Conservation (phyloP, 2,329 filamentous ascomycete species). For the Simplicillium sp. region DNA sequence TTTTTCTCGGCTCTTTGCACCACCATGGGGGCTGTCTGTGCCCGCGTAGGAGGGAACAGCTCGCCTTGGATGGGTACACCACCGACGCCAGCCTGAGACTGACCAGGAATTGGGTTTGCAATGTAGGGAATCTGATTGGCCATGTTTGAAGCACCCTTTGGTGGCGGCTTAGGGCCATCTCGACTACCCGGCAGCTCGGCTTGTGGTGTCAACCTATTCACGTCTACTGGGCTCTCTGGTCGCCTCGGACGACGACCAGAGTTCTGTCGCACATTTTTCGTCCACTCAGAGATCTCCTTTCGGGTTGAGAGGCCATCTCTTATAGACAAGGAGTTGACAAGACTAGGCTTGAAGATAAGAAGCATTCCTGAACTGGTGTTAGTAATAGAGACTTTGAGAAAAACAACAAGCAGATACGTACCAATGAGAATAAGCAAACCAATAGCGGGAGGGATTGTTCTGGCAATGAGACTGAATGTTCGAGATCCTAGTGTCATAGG, state of each 20-base stretch:
- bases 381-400: too few species aligned
- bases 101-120: slow-evolving; percentile 24
- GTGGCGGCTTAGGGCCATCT: background rate
- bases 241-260: too few species aligned
- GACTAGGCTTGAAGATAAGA: background rate
- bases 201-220: too few species aligned
- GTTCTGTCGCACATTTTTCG: too few species aligned
- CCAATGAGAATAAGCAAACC: slow-evolving; percentile 40
- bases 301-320: too few species aligned
- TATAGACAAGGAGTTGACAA: background rate
- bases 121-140: slow-evolving; percentile 24
- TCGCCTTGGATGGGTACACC: slow-evolving; percentile 29
- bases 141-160: background rate
- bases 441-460: slow-evolving; percentile 39
- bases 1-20: slow-evolving; percentile 15
- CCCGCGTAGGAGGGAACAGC: slow-evolving; percentile 30
- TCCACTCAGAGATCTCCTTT: too few species aligned
- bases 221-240: too few species aligned
- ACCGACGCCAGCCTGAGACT: slow-evolving; percentile 24
- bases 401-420: slow-evolving; percentile 16
- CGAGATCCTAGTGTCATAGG: slow-evolving; percentile 39
- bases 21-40: slow-evolving; percentile 14
- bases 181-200: too few species aligned
- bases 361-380: too few species aligned
- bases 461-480: slow-evolving; percentile 29